A percentile compares a stretch with the other conserved stretches of the same genome.
Evolutionary conservation across 208 protist genomes (phyloP).

Genomic region (Novymonas esmeraldas): DNA sequence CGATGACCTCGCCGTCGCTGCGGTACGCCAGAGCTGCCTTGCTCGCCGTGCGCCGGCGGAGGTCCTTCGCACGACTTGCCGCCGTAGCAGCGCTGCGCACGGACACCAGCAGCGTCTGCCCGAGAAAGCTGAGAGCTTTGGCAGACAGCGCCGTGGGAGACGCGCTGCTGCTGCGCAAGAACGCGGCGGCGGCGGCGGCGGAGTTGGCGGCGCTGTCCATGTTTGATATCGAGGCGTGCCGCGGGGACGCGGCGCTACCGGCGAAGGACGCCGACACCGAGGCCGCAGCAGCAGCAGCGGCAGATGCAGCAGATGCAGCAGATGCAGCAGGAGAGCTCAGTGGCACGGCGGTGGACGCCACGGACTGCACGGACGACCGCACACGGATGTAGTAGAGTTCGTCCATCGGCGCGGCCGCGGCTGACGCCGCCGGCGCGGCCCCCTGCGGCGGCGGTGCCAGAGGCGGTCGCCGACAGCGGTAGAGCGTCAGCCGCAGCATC

Average conservation of each 20-base stretch:
- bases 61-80: neutral
- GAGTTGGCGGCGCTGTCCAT: neutral
- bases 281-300: too few relatives aligned
- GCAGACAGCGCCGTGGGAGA: conserved; percentile 8
- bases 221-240: neutral
- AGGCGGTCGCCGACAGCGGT: conserved; percentile 52
- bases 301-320: too few relatives aligned
- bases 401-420: neutral
- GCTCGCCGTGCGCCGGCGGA: neutral
- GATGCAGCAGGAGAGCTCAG: too few relatives aligned
- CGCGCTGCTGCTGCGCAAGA: too few relatives aligned
- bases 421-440: neutral
- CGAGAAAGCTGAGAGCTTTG: conserved; percentile 24
- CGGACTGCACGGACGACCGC: conserved; percentile 9
- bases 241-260: neutral
- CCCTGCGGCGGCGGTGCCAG: neutral
- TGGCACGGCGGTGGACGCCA: conserved; percentile 24
- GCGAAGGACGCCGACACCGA: neutral
- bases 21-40: too few relatives aligned
- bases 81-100: neutral
- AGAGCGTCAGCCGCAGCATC: conserved; percentile 51
- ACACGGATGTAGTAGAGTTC: conserved; percentile 22
- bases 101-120: conserved; percentile 14
- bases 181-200: neutral
- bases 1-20: neutral